Percentiles rank a stretch among this genome's conserved stretches.
phyloP scores from a whole-genome alignment of 2,329 filamentous ascomycete genomes.

The Alternaria sp. region DNA sequence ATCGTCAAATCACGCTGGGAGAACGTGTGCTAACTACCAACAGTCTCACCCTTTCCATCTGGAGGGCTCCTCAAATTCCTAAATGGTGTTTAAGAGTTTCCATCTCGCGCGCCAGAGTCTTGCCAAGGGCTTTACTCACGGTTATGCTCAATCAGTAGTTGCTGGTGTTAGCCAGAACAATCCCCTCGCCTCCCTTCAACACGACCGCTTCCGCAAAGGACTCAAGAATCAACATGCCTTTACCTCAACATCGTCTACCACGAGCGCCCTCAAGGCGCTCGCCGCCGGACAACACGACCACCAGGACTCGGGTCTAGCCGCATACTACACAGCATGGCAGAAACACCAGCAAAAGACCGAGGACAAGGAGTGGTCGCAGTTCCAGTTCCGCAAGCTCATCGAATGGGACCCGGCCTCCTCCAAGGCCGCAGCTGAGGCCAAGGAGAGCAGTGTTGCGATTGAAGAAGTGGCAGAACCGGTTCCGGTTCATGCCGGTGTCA shows the following conservation, averaged over 20 bases:
- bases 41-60: slow-evolving; percentile 60
- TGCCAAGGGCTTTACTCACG: slow-evolving; percentile 95
- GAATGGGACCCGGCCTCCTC: slow-evolving; percentile 77
- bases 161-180: slow-evolving; percentile 77
- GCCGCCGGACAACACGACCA: slow-evolving; percentile 39
- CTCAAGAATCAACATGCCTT: slow-evolving; percentile 79
- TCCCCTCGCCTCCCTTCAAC: slow-evolving; percentile 62
- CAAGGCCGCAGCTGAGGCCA: slow-evolving; percentile 51
- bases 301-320: slow-evolving; percentile 72
- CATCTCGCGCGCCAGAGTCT: slow-evolving; percentile 97
- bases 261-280: slow-evolving; percentile 49
- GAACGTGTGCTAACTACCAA: slow-evolving; percentile 26
- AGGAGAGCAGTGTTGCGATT: slow-evolving; percentile 42
- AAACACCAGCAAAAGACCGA: slow-evolving; percentile 71
- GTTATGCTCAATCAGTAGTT: slow-evolving; percentile 97
- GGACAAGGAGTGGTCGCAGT: slow-evolving; percentile 89
- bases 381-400: slow-evolving; percentile 86
- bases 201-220: slow-evolving; percentile 58
- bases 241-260: slow-evolving; percentile 58
- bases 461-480: slow-evolving; percentile 44
- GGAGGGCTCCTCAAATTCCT: slow-evolving; percentile 75
- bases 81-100: slow-evolving; percentile 83
- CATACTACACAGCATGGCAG: slow-evolving; percentile 91
- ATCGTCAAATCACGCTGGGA: slow-evolving; percentile 19
- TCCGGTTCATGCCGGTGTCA: slow-evolving; percentile 47